Conservation (phyloP, 75 land plant genomes). For the Azolla pinnata region DNA sequence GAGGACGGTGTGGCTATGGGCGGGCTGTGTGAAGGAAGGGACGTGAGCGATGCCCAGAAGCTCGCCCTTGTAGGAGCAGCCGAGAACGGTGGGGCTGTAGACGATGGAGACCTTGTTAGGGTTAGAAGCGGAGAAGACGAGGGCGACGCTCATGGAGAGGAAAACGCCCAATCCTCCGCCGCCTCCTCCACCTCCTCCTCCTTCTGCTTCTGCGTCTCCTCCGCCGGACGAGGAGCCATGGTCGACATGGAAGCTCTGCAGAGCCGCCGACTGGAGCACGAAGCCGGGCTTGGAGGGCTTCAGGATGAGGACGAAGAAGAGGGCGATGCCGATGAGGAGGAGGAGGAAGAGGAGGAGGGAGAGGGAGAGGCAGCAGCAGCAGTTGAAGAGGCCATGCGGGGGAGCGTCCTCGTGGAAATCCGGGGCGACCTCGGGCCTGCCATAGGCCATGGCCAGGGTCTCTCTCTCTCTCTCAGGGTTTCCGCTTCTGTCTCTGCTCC, state of each 20-base stretch:
- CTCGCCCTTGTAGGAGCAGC: slow-evolving; percentile 49
- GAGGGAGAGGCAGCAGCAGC: slow-evolving; percentile 73
- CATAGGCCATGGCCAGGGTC: slow-evolving; percentile 3
- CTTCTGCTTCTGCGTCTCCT: too few relatives aligned
- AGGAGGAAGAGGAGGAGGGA: slow-evolving; percentile 50
- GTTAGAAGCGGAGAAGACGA: slow-evolving; percentile 50
- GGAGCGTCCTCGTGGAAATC: slow-evolving; percentile 15
- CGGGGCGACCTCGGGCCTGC: slow-evolving; percentile 2
- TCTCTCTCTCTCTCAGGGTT: slow-evolving; percentile 1
- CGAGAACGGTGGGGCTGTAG: slow-evolving; percentile 41
- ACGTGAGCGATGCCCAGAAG: slow-evolving; percentile 48
- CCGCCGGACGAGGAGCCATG: too few relatives aligned
- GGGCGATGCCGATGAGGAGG: slow-evolving; percentile 29
- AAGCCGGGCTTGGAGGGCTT: slow-evolving; percentile 60
- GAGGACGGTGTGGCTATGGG: slow-evolving; percentile 38
- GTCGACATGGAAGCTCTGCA: slow-evolving; percentile 43
- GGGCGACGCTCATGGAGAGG: slow-evolving; percentile 38
- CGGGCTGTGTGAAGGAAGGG: slow-evolving; percentile 54
- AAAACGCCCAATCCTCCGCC: slow-evolving; percentile 19
- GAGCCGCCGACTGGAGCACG: slow-evolving; percentile 48
- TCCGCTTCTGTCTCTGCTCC: slow-evolving; percentile 10
- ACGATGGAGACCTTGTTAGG: slow-evolving; percentile 60
- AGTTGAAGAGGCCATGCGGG: slow-evolving; percentile 23
- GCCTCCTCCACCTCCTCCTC: slow-evolving; percentile 17
- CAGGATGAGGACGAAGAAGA: slow-evolving; percentile 48